Evolutionary conservation across 495 filamentous ascomycete genomes (phyloP).

Genomic region (Physcia stellaris): DNA sequence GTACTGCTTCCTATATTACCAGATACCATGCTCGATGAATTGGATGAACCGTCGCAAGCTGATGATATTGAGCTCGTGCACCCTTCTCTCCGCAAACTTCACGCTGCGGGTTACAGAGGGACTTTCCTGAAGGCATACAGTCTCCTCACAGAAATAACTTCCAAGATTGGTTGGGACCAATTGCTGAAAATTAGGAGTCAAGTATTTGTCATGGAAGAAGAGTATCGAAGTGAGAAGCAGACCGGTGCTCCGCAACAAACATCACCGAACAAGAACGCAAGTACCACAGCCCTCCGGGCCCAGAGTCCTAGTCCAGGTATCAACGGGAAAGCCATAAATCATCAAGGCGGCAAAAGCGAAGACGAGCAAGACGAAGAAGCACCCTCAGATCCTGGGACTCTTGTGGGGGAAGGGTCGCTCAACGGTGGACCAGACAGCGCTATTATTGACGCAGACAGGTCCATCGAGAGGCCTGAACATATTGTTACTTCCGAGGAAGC

Average conservation of each 20-base stretch:
- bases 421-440: slow-evolving; percentile 23
- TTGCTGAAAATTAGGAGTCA: slow-evolving; percentile 84
- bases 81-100: slow-evolving; percentile 70
- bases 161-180: slow-evolving; percentile 95
- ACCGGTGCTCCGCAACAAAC: slow-evolving; percentile 34
- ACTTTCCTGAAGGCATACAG: slow-evolving; percentile 93
- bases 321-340: slow-evolving; percentile 37
- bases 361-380: slow-evolving; percentile 24
- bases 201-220: slow-evolving; percentile 99
- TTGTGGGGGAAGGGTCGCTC: slow-evolving; percentile 20
- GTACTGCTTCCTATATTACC: slow-evolving; percentile 74
- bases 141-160: slow-evolving; percentile 84
- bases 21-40: slow-evolving; percentile 89
- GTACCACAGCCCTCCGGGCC: slow-evolving; percentile 59
- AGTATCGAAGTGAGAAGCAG: slow-evolving; percentile 85
- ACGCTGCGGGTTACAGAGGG: slow-evolving; percentile 77
- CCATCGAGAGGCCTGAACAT: slow-evolving; percentile 69
- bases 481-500: slow-evolving; percentile 70
- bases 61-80: slow-evolving; percentile 70
- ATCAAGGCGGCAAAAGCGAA: slow-evolving; percentile 28
- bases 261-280: slow-evolving; percentile 50
- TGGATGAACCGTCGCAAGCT: slow-evolving; percentile 73
- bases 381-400: slow-evolving; percentile 16
- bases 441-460: slow-evolving; percentile 26
- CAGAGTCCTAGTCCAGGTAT: slow-evolving; percentile 46